phyloP scores from a whole-genome alignment of 257 asterid species.

The Rhazya stricta region DNA sequence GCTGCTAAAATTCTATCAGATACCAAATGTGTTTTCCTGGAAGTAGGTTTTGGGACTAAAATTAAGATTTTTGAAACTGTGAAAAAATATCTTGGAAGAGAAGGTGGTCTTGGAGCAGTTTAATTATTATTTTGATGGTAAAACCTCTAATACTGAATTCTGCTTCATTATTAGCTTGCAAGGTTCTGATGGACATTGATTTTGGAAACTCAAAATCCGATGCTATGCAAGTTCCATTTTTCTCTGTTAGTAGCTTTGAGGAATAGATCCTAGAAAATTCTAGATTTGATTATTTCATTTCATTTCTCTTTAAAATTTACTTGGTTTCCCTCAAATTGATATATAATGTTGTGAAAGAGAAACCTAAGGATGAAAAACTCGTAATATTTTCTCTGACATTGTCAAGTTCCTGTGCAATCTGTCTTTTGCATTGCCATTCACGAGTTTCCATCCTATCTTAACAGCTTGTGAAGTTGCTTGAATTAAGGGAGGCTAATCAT shows the following conservation, averaged over 20 bases:
- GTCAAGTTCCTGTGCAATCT: not conserved
- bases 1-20: not conserved
- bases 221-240: not conserved
- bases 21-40: not conserved
- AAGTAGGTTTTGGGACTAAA: not conserved
- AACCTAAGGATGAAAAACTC: not conserved
- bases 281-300: not conserved
- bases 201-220: conserved; percentile 4
- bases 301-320: not conserved
- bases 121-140: not conserved
- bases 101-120: not conserved
- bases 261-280: not conserved
- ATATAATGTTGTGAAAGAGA: not conserved
- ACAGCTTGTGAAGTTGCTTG: conserved; percentile 96
- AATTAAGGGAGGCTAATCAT: conserved; percentile 92
- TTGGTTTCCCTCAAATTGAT: not conserved
- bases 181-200: not conserved
- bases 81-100: not conserved
- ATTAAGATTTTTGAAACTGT: not conserved
- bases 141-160: not conserved
- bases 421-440: not conserved
- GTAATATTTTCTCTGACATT: not conserved
- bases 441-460: conserved; percentile 12
- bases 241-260: not conserved
- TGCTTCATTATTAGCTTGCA: not conserved